A percentile compares a stretch with the other conserved stretches of the same genome.
Conservation (phyloP, 495 filamentous ascomycete genomes). For the Neurospora sp. region DNA sequence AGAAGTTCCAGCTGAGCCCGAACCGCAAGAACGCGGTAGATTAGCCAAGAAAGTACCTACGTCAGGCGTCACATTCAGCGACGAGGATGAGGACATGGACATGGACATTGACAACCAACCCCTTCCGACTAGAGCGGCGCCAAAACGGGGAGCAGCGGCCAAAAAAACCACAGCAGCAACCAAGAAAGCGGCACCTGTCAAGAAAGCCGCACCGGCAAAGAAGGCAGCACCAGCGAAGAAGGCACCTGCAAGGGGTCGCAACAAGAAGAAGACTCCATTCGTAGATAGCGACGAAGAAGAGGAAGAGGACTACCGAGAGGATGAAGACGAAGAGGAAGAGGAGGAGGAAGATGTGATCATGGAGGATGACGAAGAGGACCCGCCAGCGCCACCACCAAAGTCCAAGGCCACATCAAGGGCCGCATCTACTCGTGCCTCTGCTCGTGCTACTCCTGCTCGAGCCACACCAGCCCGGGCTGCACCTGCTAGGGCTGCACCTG, state of each 20-base stretch:
- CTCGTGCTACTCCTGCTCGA: constrained; percentile 13
- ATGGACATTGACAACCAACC: constrained; percentile 21
- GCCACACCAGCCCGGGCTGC: constrained; percentile 4
- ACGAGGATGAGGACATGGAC: constrained; percentile 30
- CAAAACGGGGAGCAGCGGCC: constrained; percentile 26
- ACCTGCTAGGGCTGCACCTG: constrained; percentile 14
- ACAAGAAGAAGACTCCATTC: constrained; percentile 43
- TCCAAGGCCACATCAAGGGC: not conserved
- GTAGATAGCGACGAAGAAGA: constrained; percentile 53
- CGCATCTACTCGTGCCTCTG: not conserved
- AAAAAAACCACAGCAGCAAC: constrained; percentile 30
- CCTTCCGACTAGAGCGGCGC: constrained; percentile 15
- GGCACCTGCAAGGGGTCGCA: constrained; percentile 27
- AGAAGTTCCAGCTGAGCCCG: constrained; percentile 30
- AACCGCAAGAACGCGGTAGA: constrained; percentile 25
- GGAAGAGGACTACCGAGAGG: constrained; percentile 50
- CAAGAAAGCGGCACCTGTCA: constrained; percentile 31
- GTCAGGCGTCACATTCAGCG: constrained; percentile 9
- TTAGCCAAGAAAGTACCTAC: constrained; percentile 5
- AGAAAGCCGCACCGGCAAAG: constrained; percentile 33
- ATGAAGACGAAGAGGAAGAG: constrained; percentile 51
- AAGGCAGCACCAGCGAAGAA: constrained; percentile 26
- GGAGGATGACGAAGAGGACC: constrained; percentile 56
- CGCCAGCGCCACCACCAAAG: constrained; percentile 17
- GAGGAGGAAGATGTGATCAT: constrained; percentile 53